phyloP scores from a whole-genome alignment of 805 yeast genomes.

The Candida nitratophila region DNA sequence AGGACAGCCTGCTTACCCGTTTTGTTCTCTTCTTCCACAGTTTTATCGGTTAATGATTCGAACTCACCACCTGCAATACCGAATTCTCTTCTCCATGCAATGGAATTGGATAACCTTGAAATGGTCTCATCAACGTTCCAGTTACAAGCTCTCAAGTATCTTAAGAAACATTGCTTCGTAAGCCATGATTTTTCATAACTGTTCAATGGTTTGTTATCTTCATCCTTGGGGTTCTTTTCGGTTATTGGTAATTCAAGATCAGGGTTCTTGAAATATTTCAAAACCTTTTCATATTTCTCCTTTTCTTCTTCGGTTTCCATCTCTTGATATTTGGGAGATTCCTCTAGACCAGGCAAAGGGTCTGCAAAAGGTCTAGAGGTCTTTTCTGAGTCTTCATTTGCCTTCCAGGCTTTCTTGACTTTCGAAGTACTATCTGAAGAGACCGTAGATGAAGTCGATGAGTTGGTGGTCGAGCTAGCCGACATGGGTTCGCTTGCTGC shows the following conservation, averaged over 20 bases:
- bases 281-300: slow-evolving; percentile 49
- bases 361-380: slow-evolving; percentile 3
- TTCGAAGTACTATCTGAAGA: background rate
- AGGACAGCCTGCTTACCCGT: slow-evolving; percentile 87
- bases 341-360: slow-evolving; percentile 53
- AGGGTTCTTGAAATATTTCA: slow-evolving; percentile 49
- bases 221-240: slow-evolving; percentile 33
- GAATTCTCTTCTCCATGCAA: slow-evolving; percentile 92
- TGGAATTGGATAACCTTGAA: slow-evolving; percentile 62
- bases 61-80: slow-evolving; percentile 56
- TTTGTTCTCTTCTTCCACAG: slow-evolving; percentile 63
- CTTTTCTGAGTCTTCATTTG: slow-evolving; percentile 15
- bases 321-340: slow-evolving; percentile 42
- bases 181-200: slow-evolving; percentile 79
- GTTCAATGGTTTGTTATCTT: slow-evolving; percentile 30
- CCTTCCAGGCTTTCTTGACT: slow-evolving; percentile 19
- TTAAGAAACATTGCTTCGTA: slow-evolving; percentile 78
- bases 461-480: background rate
- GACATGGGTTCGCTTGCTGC: background rate
- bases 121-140: slow-evolving; percentile 72
- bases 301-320: slow-evolving; percentile 45
- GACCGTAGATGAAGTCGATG: background rate
- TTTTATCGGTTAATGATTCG: slow-evolving; percentile 43
- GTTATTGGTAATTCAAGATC: slow-evolving; percentile 40
- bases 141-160: slow-evolving; percentile 89